Evolutionary conservation across 164 flowering plant genomes (phyloP), one percentile per base, ranked within the genome.

Genomic region (Berberis thunbergii): DNA sequence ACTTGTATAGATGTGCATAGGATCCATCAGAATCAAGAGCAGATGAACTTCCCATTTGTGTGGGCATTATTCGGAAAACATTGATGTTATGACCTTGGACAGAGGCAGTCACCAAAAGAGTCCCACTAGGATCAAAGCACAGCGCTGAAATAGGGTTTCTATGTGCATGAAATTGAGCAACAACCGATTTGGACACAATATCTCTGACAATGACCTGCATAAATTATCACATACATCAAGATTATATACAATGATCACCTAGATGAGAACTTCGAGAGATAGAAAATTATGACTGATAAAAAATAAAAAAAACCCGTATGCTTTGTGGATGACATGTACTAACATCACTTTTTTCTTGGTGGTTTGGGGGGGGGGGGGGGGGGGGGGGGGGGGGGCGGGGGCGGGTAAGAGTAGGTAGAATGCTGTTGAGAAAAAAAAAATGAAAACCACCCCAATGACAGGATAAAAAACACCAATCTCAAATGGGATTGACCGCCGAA

Each of bases 41-140:
- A 49, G 76, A 74, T 4, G 81, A 80, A 61, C 71, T 70, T 73
- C 68, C 77, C 9, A 62, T 40, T 7, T 40, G 41, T 10, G 65
- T 71, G 11, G 92, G 92, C 80, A 80, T 76, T 65, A 89, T 85
- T n/a, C 80, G 80, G 70, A 80, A 89, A 12, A 89, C 84, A 76
- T 89, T 89, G 5, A 89, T 82, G 70, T 78, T 89, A 64, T 85
- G 86, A 12, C 96, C 96, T 74, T 85, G 83, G 69, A 86, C 78
- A 10, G 96, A 89, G 52, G 96, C 92, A 2, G 91, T 86, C 66
- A 89, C 92, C 70, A 89, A 66, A 6, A 86, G 78, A 53, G 79
- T 81, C 41, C 96, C 92, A 64, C 90, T 86, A 39, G 89, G 86
- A 78, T 89, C 96, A 78, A 89, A 89, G 74, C 89, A 82, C 68